phyloP scores from a whole-genome alignment of 768 basidiomycete species.

The Russula lepida region DNA sequence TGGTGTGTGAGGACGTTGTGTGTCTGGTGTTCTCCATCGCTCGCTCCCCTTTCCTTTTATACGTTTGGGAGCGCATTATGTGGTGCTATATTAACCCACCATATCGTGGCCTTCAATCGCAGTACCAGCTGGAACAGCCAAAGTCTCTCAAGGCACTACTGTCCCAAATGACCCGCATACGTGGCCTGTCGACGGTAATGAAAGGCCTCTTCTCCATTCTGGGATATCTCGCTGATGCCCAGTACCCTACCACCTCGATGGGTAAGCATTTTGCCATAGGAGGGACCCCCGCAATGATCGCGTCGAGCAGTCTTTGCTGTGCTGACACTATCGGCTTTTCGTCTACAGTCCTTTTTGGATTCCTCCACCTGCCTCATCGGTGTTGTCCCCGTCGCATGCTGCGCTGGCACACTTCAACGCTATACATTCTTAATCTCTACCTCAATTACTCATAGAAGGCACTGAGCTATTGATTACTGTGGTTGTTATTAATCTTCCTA shows the following conservation, averaged over 20 bases:
- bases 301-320: background rate
- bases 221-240: slow-evolving; percentile 2
- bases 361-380: background rate
- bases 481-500: background rate
- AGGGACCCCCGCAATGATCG: background rate
- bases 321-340: background rate
- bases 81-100: background rate
- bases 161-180: slow-evolving; percentile 3
- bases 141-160: slow-evolving; percentile 9
- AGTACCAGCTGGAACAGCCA: background rate
- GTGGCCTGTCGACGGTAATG: slow-evolving; percentile 8
- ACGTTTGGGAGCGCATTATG: background rate
- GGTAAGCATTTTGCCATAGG: slow-evolving; percentile 13
- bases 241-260: background rate
- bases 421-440: background rate
- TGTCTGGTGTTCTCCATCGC: background rate
- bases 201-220: slow-evolving; percentile 2
- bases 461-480: background rate
- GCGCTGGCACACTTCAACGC: slow-evolving; percentile 2
- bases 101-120: background rate
- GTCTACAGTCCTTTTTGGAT: background rate
- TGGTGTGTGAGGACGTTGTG: slow-evolving; percentile 5
- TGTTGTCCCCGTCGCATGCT: background rate
- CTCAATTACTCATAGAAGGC: background rate
- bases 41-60: background rate